Base-by-base conservation (phyloP, 2,329 filamentous ascomycete genomes). In the Curvularia spicifera region DNA sequence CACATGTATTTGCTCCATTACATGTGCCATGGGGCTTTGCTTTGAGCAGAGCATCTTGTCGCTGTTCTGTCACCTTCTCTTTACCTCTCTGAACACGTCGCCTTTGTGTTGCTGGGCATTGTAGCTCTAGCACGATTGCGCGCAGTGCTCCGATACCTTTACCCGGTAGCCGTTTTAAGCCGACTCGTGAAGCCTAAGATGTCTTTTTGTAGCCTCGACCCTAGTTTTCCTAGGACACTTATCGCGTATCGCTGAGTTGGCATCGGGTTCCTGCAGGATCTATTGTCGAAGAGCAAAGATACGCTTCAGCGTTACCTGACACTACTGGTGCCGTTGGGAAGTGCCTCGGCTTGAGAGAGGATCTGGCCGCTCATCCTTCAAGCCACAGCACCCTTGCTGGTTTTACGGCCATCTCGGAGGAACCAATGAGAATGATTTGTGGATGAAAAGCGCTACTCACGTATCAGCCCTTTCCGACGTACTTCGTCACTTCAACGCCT, bases 111-210 rank as follows among this genome's bases (percentile, higher is more conserved):
- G 24, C 15, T 29, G 13, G 24, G 28, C 10, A 29, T 35, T 44
- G 4, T 18, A 31, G 24, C n/a, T 29, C 40, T 42, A 20, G 43
- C 49, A 26, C 28, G 10, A 26, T 26, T 28, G 33, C 15, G 20
- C 5, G 18, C 22, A 22, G 13, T 47, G 31, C 51, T 51, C 35
- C 31, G 37, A 28, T 45, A 49, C 29, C 39, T 62, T 62, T 55
- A 60, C 51, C 60, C 53, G 60, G 52, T 20, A 28, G 46, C 22
- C 24, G 20, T 40, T 20, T 35, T 24, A 35, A 4, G 33, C 29
- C 45, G 37, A 35, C 37, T 33, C 7, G n/a, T 39, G 37, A 55
- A 42, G 42, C 22, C 22, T 28, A 12, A 26, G 24, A 35, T 26
- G 18, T 42, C 24, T 35, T 35, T 22, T 40, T 9, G 51, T 49